Percentiles rank a stretch among this genome's conserved stretches.
Conservation (phyloP, 163 green algal genomes). For the Chlamydomonas reinhardtii region DNA sequence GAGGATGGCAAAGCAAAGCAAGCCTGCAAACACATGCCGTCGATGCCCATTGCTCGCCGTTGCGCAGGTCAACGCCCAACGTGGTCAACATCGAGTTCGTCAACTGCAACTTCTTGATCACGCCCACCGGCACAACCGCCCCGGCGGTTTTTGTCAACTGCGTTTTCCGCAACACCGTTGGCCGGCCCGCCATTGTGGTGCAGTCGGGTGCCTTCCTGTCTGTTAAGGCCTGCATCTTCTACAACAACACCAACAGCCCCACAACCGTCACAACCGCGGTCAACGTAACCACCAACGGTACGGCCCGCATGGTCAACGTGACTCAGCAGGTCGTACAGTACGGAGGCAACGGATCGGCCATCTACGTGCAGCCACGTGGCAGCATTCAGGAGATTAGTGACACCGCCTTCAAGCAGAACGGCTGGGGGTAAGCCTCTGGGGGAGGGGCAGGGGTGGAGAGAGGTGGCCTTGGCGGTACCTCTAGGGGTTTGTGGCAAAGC, state of each 20-base stretch:
- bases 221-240: not conserved
- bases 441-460: too few species aligned
- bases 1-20: too few species aligned
- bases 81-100: constrained; percentile 33
- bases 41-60: too few species aligned
- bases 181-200: constrained; percentile 5
- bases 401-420: not conserved
- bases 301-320: not conserved
- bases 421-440: not conserved
- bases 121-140: too few species aligned
- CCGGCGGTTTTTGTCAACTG: not conserved
- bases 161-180: constrained; percentile 10
- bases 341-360: not conserved
- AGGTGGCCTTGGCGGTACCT: too few species aligned
- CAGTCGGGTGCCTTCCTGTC: not conserved
- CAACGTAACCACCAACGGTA: not conserved
- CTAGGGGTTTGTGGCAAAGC: too few species aligned
- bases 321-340: not conserved
- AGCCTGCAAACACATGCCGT: too few species aligned
- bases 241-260: constrained; percentile 7
- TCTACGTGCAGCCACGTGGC: not conserved
- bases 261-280: not conserved
- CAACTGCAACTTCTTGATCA: not conserved
- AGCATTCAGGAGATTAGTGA: not conserved
- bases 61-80: not conserved